These are phyloP conservation scores for Cyberlindnera samutprakarnensis DNA, from an alignment of 805 yeast genomes.

Conservation along the genomic window DNA sequence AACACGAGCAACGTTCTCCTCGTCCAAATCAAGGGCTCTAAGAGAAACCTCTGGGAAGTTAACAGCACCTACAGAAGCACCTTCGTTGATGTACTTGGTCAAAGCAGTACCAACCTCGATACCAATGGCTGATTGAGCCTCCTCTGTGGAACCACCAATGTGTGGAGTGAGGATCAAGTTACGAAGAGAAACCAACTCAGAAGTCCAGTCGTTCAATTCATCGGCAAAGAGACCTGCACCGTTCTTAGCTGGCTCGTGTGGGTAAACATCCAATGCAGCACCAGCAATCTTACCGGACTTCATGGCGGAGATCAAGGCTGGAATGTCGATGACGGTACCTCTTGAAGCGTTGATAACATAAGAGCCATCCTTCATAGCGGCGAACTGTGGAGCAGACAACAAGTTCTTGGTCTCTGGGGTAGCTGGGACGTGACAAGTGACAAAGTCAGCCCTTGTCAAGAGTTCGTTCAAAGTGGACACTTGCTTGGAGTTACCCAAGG, in stretches of 20 bases:
- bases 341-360: conserved; percentile 94
- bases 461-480: conserved; percentile 79
- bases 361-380: conserved; percentile 94
- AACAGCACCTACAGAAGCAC: conserved; percentile 89
- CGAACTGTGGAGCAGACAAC: conserved; percentile 84
- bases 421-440: conserved; percentile 91
- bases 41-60: conserved; percentile 98
- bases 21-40: conserved; percentile 82
- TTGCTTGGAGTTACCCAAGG: conserved; percentile 94
- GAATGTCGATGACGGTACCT: conserved; percentile 96
- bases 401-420: conserved; percentile 86
- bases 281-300: conserved; percentile 93
- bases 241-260: conserved; percentile 95
- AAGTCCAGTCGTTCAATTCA: conserved; percentile 72
- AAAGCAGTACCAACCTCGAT: conserved; percentile 85
- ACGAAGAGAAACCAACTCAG: conserved; percentile 73
- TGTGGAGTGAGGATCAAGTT: conserved; percentile 94
- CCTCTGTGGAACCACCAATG: conserved; percentile 98
- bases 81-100: conserved; percentile 91
- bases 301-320: conserved; percentile 87
- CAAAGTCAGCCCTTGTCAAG: conserved; percentile 75
- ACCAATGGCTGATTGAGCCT: conserved; percentile 97
- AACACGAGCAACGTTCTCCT: conserved; percentile 84
- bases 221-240: conserved; percentile 75
- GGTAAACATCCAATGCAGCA: conserved; percentile 94